phyloP scores from a whole-genome alignment of 2,329 filamentous ascomycete species.

The Aspergillus pseudoterreus region DNA sequence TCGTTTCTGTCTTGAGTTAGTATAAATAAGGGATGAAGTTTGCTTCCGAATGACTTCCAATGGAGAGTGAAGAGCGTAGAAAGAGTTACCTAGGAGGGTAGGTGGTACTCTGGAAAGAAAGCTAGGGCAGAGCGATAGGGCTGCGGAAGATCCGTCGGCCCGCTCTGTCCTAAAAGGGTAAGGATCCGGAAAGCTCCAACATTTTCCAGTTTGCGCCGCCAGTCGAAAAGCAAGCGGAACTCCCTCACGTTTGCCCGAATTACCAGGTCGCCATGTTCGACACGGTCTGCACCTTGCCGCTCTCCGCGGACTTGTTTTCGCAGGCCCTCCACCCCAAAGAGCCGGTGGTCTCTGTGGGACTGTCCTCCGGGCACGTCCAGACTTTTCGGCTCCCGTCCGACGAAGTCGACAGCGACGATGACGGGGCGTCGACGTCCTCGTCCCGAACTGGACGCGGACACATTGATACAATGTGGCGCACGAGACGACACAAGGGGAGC shows the following conservation, averaged over 20 bases:
- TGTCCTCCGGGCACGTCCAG: slow-evolving; percentile 81
- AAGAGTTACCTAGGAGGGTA: not conserved
- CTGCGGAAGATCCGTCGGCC: slow-evolving; percentile 22
- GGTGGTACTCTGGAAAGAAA: not conserved
- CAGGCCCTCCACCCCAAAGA: slow-evolving; percentile 82
- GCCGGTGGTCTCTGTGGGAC: slow-evolving; percentile 79
- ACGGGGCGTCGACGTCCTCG: slow-evolving; percentile 36
- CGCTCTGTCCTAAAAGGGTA: slow-evolving; percentile 11
- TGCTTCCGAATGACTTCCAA: not conserved
- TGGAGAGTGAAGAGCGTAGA: no score
- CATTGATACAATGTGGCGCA: slow-evolving; percentile 82
- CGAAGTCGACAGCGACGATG: slow-evolving; percentile 49
- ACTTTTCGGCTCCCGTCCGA: slow-evolving; percentile 70
- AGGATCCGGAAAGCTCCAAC: not conserved
- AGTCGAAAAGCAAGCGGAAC: not conserved
- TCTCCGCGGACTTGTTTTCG: slow-evolving; percentile 81
- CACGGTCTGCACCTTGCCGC: slow-evolving; percentile 83
- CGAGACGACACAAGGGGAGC: slow-evolving; percentile 87
- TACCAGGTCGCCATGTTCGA: slow-evolving; percentile 65
- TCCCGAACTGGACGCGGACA: slow-evolving; percentile 64
- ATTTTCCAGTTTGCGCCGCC: not conserved
- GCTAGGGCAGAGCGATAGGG: not conserved
- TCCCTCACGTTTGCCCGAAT: not conserved
- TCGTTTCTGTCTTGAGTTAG: slow-evolving; percentile 1
- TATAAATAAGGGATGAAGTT: not conserved